A percentile compares a stretch with the other conserved stretches of the same genome.
Evolutionary conservation across 108 stramenopile species (phyloP).

Genomic region (Skeletonema grethae): DNA sequence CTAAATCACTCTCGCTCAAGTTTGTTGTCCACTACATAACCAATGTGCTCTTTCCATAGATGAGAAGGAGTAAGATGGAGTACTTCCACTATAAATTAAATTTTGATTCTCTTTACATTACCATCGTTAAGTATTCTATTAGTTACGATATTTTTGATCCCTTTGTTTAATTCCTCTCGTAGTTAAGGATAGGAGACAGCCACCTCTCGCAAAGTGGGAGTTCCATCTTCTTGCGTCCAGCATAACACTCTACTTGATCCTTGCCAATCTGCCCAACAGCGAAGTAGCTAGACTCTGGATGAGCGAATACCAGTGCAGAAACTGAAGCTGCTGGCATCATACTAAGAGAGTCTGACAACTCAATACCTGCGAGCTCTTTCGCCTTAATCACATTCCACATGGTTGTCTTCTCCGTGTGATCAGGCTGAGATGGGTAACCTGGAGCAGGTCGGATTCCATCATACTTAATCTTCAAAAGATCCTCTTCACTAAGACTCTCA

Average conservation of each 20-base stretch:
- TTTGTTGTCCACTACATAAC: too few species aligned
- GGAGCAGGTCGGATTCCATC: constrained; percentile 99
- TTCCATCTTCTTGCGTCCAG: constrained; percentile 91
- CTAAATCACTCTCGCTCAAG: not conserved
- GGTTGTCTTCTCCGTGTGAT: constrained; percentile 98
- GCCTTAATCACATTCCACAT: constrained; percentile 98
- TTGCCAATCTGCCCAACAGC: constrained; percentile 99
- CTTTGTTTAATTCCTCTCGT: constrained; percentile 84
- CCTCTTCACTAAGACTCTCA: constrained; percentile 85
- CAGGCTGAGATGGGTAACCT: constrained; percentile 99
- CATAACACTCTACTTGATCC: constrained; percentile 98
- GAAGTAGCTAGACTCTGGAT: constrained; percentile 95
- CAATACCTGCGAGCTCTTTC: constrained; percentile 91
- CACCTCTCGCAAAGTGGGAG: constrained; percentile 89
- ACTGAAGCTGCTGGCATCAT: constrained; percentile 99
- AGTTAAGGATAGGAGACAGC: constrained; percentile 97
- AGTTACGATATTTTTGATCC: not conserved
- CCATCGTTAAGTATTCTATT: not conserved
- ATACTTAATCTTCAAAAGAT: constrained; percentile 99
- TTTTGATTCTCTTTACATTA: not conserved
- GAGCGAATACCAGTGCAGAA: constrained; percentile 97
- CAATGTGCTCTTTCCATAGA: too few species aligned
- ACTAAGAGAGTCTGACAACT: constrained; percentile 90
- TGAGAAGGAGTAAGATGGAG: too few species aligned
- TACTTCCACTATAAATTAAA: too few species aligned